Conservation (phyloP, 1,139 yeast genomes). For the Dujonia santamariae region DNA sequence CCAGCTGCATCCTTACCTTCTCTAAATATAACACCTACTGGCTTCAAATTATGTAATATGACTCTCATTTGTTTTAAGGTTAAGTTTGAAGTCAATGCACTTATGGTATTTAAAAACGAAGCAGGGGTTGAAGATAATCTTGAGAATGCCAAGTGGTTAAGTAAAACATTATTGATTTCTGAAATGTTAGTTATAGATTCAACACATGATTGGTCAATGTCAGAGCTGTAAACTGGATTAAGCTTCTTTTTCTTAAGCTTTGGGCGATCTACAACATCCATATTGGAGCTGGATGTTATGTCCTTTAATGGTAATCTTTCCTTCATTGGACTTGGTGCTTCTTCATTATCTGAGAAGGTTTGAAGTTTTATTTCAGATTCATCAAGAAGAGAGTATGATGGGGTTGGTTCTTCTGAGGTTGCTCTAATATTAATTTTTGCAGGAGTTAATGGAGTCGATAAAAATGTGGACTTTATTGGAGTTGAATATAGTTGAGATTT, state of each 20-base stretch:
- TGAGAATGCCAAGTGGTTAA: slow-evolving; percentile 88
- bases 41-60: slow-evolving; percentile 44
- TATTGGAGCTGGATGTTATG: slow-evolving; percentile 19
- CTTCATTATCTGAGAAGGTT: slow-evolving; percentile 6
- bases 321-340: not conserved
- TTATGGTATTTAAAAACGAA: slow-evolving; percentile 59
- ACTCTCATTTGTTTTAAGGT: slow-evolving; percentile 49
- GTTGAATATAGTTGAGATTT: slow-evolving; percentile 7
- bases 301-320: slow-evolving; percentile 3
- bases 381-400: slow-evolving; percentile 9
- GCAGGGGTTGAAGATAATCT: slow-evolving; percentile 85
- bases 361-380: slow-evolving; percentile 5
- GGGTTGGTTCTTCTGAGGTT: slow-evolving; percentile 24
- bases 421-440: slow-evolving; percentile 14
- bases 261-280: no score
- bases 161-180: slow-evolving; percentile 61
- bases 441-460: slow-evolving; percentile 14
- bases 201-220: slow-evolving; percentile 25
- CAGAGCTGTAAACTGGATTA: slow-evolving; percentile 12
- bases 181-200: slow-evolving; percentile 36
- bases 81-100: slow-evolving; percentile 44
- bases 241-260: slow-evolving; percentile 10
- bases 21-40: slow-evolving; percentile 83
- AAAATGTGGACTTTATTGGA: slow-evolving; percentile 1
- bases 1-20: slow-evolving; percentile 97